Base-by-base conservation (phyloP, 2,329 filamentous ascomycete genomes). In the Paraphoma chrysanthemicola region DNA sequence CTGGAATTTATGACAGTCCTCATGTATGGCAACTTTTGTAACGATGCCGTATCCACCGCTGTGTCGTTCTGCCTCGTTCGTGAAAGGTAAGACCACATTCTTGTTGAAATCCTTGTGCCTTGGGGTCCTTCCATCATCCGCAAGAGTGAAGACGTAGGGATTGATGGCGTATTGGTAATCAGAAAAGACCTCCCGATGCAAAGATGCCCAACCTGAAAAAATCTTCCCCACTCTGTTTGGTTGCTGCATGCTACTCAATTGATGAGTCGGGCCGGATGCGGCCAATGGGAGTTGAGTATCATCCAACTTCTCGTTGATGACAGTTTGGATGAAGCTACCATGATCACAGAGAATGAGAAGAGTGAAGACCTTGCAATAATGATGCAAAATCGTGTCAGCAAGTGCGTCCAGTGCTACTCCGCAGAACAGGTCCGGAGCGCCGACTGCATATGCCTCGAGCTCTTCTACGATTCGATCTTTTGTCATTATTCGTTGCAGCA, bases 1-100 rank as follows among this genome's bases (percentile, higher is more conserved):
- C 9, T 51, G 42, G 29, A 56, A 56, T 6, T 18, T 16, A 18
- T 56, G 53, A 38, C 51, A 53, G 8, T 36, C 23, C 23, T 36
- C 14, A 33, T 53, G 44, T 33, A 48, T 38, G 6, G 29, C 48
- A 17, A 48, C 51, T 11, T 44, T 30, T 4, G 28, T 38, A 16
- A 50, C 18, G 2, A 42, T 14, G 6, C 47, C 47, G 43, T 42
- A 50, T 6, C 47, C 47, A 14, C 47, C 47, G 2, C 43, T 16
- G 4, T 50, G 33, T 50, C 18, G n/a, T 29, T 50, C 47, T 2
- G 16, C 8, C 28, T 42, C 39, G 5, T 50, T 1, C 3, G 39
- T 16, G 17, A 50, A 42, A 8, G 47, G 47, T 6, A 50, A 23
- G 17, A 50, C 36, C 2, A 8, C 18, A 7, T 42, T 16, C 17